These are phyloP conservation scores for Diaporthe helianthi DNA, from an alignment of 2,329 filamentous ascomycete species.

Conservation along the genomic window DNA sequence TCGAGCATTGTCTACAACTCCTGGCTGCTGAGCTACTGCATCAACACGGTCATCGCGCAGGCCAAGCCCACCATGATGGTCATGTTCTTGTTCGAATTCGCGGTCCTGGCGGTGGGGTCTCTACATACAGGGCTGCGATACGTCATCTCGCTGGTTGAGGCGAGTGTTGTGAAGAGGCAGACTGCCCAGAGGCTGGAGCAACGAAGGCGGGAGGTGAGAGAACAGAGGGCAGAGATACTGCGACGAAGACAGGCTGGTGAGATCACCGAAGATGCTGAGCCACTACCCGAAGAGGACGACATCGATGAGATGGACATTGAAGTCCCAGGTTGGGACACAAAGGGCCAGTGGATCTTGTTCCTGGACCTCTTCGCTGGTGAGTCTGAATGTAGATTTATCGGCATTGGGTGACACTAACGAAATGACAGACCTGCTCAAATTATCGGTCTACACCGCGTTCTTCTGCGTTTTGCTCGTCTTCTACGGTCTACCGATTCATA, in stretches of 20 bases:
- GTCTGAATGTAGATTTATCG: slow-evolving; percentile 38
- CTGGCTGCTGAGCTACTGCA: slow-evolving; percentile 80
- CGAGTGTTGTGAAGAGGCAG: slow-evolving; percentile 76
- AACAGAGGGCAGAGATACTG: slow-evolving; percentile 60
- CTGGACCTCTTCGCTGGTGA: slow-evolving; percentile 83
- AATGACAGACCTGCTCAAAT: slow-evolving; percentile 81
- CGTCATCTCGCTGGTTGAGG: slow-evolving; percentile 77
- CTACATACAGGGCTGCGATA: slow-evolving; percentile 82
- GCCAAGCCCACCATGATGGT: slow-evolving; percentile 99
- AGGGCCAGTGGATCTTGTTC: slow-evolving; percentile 90
- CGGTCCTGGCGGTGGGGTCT: slow-evolving; percentile 81
- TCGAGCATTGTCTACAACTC: slow-evolving; percentile 82
- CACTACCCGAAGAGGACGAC: slow-evolving; percentile 68
- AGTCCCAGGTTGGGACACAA: slow-evolving; percentile 94
- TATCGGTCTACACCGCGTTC: slow-evolving; percentile 87
- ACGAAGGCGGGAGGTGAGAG: slow-evolving; percentile 71
- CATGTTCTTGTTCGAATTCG: slow-evolving; percentile 99
- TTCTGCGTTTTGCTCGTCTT: slow-evolving; percentile 93
- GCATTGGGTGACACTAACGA: background rate
- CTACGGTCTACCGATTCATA: slow-evolving; percentile 95
- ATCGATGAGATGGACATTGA: slow-evolving; percentile 94
- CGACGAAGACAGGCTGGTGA: slow-evolving; percentile 55
- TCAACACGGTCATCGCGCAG: slow-evolving; percentile 83
- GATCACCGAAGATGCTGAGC: slow-evolving; percentile 55
- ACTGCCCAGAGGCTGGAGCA: slow-evolving; percentile 72